These are phyloP conservation scores for Phylloporus sp. DNA, from an alignment of 768 basidiomycete species.

Conservation along the genomic window DNA sequence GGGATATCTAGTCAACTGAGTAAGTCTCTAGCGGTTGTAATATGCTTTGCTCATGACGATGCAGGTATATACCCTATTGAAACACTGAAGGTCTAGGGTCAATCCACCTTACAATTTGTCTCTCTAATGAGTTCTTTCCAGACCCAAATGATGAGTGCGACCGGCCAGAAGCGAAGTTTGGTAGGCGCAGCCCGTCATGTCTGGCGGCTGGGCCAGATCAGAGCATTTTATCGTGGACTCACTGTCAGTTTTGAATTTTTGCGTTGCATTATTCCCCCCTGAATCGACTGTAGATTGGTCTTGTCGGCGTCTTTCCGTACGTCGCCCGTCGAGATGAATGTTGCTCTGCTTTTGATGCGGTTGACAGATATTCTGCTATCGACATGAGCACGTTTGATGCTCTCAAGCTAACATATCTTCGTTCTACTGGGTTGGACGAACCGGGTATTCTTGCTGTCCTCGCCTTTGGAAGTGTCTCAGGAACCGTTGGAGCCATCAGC, in stretches of 20 bases:
- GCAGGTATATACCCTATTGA: constrained; percentile 95
- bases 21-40: constrained; percentile 35
- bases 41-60: constrained; percentile 14
- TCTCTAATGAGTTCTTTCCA: constrained; percentile 17
- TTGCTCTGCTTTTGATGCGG: constrained; percentile 1
- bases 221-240: constrained; percentile 88
- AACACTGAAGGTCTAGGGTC: constrained; percentile 70
- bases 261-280: constrained; percentile 10
- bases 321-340: constrained; percentile 20
- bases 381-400: constrained; percentile 98
- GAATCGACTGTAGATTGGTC: constrained; percentile 62
- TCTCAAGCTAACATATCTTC: constrained; percentile 83
- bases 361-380: constrained; percentile 77
- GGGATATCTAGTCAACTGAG: constrained; percentile 92
- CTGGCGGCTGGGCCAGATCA: constrained; percentile 73
- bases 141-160: constrained; percentile 97
- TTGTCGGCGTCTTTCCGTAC: constrained; percentile 94
- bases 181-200: constrained; percentile 61
- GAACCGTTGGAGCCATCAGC: constrained; percentile 87
- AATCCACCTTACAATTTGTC: not conserved
- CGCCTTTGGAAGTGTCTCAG: constrained; percentile 88
- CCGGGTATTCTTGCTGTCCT: constrained; percentile 84
- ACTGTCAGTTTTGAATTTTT: constrained; percentile 52
- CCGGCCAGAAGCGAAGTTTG: constrained; percentile 57
- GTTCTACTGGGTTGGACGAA: constrained; percentile 83